A percentile compares a stretch with the other conserved stretches of the same genome.
Evolutionary conservation across 208 protist species (phyloP).

Genomic region (Leishmania mexicana): DNA sequence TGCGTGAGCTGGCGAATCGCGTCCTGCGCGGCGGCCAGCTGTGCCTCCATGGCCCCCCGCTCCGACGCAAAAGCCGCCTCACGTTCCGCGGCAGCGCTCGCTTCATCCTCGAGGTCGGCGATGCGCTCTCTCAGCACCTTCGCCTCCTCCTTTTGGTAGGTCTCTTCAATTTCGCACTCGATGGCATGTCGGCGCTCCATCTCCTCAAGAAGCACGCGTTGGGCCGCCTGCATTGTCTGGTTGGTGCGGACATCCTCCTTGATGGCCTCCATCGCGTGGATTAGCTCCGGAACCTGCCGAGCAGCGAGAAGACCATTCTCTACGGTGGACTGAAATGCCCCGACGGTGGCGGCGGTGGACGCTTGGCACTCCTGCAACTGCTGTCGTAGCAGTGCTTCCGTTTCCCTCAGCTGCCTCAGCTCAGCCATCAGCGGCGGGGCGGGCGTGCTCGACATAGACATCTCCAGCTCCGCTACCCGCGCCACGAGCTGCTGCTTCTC

Average conservation of each 20-base stretch:
- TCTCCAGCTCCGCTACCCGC: constrained; percentile 46
- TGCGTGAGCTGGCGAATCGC: constrained; percentile 27
- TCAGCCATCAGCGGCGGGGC: constrained; percentile 57
- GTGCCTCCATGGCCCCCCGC: constrained; percentile 17
- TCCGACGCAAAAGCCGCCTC: constrained; percentile 19
- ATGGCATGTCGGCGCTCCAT: constrained; percentile 24
- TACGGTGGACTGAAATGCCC: constrained; percentile 31
- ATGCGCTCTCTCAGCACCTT: constrained; percentile 29
- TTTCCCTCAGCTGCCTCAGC: constrained; percentile 56
- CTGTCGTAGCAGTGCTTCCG: constrained; percentile 50
- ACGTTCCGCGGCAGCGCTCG: constrained; percentile 25
- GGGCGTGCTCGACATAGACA: constrained; percentile 32
- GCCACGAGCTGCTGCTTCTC: constrained; percentile 43
- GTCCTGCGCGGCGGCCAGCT: constrained; percentile 24
- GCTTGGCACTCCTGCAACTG: constrained; percentile 45
- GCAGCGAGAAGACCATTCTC: constrained; percentile 29
- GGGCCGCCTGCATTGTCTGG: constrained; percentile 23
- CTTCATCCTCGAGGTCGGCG: constrained; percentile 13
- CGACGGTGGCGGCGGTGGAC: constrained; percentile 24
- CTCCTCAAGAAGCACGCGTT: constrained; percentile 30
- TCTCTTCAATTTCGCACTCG: constrained; percentile 28
- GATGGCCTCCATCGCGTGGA: constrained; percentile 33
- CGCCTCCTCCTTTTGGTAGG: constrained; percentile 21
- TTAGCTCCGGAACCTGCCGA: constrained; percentile 24
- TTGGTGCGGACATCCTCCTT: constrained; percentile 29